These are phyloP conservation scores for Dichomitus squalens DNA, from an alignment of 1,284 basidiomycete species.

Conservation along the genomic window DNA sequence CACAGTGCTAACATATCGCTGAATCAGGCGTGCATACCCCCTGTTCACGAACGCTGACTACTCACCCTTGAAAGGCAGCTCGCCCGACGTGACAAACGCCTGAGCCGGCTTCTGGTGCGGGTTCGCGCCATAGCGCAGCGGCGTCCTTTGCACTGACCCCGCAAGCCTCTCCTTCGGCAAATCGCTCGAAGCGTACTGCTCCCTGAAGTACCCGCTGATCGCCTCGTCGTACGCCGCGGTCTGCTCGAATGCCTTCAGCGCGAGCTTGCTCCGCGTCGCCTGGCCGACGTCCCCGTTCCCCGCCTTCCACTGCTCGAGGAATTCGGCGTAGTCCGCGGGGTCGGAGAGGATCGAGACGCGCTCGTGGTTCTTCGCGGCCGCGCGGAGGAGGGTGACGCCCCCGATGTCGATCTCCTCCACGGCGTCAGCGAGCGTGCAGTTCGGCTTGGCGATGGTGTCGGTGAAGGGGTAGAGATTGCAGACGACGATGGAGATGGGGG, in stretches of 20 bases:
- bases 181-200: constrained; percentile 89
- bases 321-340: constrained; percentile 89
- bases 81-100: constrained; percentile 89
- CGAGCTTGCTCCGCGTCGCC: constrained; percentile 76
- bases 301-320: constrained; percentile 76
- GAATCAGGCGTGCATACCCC: neutral
- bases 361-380: constrained; percentile 98
- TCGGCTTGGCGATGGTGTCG: constrained; percentile 86
- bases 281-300: constrained; percentile 74
- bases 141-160: constrained; percentile 79
- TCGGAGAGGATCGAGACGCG: constrained; percentile 93
- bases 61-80: constrained; percentile 92
- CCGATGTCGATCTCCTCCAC: constrained; percentile 99
- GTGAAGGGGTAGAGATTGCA: constrained; percentile 99
- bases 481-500: constrained; percentile 92
- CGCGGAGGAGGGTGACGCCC: constrained; percentile 96
- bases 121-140: constrained; percentile 95
- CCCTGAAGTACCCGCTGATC: constrained; percentile 96
- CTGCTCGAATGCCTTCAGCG: constrained; percentile 97
- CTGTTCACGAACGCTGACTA: neutral
- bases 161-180: constrained; percentile 63
- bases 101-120: constrained; percentile 99
- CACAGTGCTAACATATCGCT: constrained; percentile 63
- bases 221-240: constrained; percentile 95
- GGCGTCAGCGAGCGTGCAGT: constrained; percentile 89